Evolutionary conservation across 2,329 filamentous ascomycete genomes (phyloP), one percentile per base, ranked within the genome.

Genomic region (Mollisiaceae sp.): DNA sequence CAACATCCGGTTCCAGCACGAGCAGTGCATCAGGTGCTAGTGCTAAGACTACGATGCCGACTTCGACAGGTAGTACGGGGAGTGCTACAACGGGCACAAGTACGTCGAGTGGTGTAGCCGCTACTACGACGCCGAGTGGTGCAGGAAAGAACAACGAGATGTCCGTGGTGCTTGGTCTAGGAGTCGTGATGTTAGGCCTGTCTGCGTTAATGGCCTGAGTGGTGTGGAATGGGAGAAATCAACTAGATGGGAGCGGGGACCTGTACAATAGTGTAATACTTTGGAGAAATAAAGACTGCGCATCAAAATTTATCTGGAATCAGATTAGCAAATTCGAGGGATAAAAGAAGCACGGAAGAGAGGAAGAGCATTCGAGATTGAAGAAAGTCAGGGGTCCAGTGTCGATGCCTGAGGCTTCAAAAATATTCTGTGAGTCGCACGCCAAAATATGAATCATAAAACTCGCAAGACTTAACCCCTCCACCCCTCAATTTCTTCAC

Each of bases 121-220:
- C 50, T 1, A 68, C 64, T 1, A 59, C 62, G 2, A 64, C 62
- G 15, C 57, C 41, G 2, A 62, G 62, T 43, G 65, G 63, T 38
- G 66, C 62, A 5, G 57, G 64, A 22, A n/a, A 55, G 59, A 62
- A 54, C n/a, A 55, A 36, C 12, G 57, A 69, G n/a, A n/a, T 66
- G 22, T 41, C 47, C 4, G 47, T 65, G 60, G 52, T 67, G 8
- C 39, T 69, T 39, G 66, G 65, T 32, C 39, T 70, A 27, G 43
- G 60, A 22, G 61, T 67, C 55, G 52, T 72, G 22, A 27, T 69
- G 50, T 68, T 65, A 20, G 70, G 71, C 1, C 63, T 73, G 22
- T 67, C 67, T 65, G 65, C 67, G 56, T 62, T 72, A 57, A 68
- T 72, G 67, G 55, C 60, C 22, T 72, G 58, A 66, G 41, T 18